Evolutionary conservation across 2,329 filamentous ascomycete genomes (phyloP).

Genomic region (Aureobasidium sp.): DNA sequence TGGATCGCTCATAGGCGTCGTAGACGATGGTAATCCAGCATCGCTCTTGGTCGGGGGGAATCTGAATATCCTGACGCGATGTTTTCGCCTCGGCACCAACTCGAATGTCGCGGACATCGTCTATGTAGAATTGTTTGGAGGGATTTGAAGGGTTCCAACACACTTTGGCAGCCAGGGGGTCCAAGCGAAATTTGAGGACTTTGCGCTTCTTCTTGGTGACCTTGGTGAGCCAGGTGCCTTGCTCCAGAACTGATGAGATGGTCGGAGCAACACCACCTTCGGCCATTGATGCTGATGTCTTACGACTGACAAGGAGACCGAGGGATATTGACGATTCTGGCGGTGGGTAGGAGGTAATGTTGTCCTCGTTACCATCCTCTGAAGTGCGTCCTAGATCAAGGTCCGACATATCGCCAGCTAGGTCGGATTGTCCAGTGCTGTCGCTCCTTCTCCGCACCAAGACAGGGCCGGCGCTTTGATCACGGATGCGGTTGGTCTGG

Average conservation of each 20-base stretch:
- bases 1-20: conserved; percentile 65
- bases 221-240: conserved; percentile 71
- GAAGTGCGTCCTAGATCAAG: conserved; percentile 49
- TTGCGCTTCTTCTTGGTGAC: conserved; percentile 74
- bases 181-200: conserved; percentile 66
- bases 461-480: conserved; percentile 81
- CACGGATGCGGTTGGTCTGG: conserved; percentile 61
- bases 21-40: conserved; percentile 90
- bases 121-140: conserved; percentile 81
- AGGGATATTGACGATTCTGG: conserved; percentile 31
- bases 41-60: conserved; percentile 57
- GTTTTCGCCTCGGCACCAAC: conserved; percentile 76
- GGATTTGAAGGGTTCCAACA: conserved; percentile 74
- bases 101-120: conserved; percentile 88
- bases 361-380: conserved; percentile 34
- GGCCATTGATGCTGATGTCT: conserved; percentile 23
- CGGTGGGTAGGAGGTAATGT: conserved; percentile 16
- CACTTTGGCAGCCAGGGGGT: conserved; percentile 76
- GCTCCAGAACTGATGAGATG: conserved; percentile 65
- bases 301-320: conserved; percentile 30
- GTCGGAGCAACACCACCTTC: conserved; percentile 54
- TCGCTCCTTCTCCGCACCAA: conserved; percentile 82
- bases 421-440: conserved; percentile 61
- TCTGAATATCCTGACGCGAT: conserved; percentile 74
- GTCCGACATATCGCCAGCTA: conserved; percentile 39